Evolutionary conservation across 2,329 filamentous ascomycete genomes (phyloP), one percentile per base, ranked within the genome.

Genomic region (Alternaria triticina): DNA sequence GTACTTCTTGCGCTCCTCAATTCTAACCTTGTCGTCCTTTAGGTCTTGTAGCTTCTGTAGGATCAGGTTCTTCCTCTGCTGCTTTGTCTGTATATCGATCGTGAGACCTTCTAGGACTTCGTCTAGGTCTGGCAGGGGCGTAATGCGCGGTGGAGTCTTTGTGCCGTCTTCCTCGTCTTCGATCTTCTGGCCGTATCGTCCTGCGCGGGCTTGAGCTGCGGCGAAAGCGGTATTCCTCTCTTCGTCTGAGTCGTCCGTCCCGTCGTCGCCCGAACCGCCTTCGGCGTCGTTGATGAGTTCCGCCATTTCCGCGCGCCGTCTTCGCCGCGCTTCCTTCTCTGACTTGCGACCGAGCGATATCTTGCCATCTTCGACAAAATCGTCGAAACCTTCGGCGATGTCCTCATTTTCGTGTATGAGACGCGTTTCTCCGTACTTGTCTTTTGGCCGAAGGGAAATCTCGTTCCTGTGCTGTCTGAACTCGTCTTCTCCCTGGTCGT

Each of bases 321-420:
- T 86, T 57, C 84, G 85, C 52, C 87, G 79, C 49, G 86, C 90
- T 70, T 93, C 92, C 20, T 87, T 88, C 79, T 96, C 92, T 0
- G 93, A 93, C 64, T 91, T 92, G 65, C 86, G 89, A 33, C 94
- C 93, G 0, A 97, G 84, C 1, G 92, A 88, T 10, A 97, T 87
- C 8, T 88, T 88, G 9, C 92, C 93, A 75, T 97, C 93, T 44
- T 96, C 92, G 9, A 96, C 92, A 72, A 92, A 97, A 58, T 95
- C 91, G 64, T 98, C 95, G 71, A 97, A 98, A 0, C 94, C 94
- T 81, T 98, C 96, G 40, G 92, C 92, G 0, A 97, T 86, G 74
- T 98, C 93, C 76, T 98, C 95, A 71, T 98, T 95, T 33, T 97
- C 94, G 45, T 86, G 87, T 6, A 94, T 87, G 2, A 98, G 86